Conservation (phyloP, 352 stramenopile species). For the Phytophthora aleatoria region DNA sequence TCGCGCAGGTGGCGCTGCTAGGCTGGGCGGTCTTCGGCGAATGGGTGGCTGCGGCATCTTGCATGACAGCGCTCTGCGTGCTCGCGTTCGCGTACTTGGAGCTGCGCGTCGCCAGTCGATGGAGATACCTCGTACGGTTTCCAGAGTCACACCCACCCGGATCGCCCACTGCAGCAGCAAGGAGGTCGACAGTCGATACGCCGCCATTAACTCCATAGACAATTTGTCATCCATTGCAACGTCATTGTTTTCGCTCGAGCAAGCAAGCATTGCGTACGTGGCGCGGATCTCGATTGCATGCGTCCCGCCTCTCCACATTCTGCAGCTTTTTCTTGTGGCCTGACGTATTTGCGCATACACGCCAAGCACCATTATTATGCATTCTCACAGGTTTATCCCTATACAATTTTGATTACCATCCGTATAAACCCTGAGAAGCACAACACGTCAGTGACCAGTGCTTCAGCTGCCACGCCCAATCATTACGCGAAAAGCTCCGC, state of each 20-base stretch:
- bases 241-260: slow-evolving; percentile 2
- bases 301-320: slow-evolving; percentile 7
- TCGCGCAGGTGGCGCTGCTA: slow-evolving; percentile 60
- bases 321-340: slow-evolving; percentile 41
- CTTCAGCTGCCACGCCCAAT: slow-evolving; percentile 12
- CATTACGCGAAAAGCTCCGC: slow-evolving; percentile 29
- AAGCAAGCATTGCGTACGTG: slow-evolving; percentile 8
- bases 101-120: slow-evolving; percentile 64
- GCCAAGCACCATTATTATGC: slow-evolving; percentile 6
- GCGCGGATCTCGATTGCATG: background rate
- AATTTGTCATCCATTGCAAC: background rate
- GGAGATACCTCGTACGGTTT: slow-evolving; percentile 75
- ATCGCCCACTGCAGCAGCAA: slow-evolving; percentile 13
- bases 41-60: slow-evolving; percentile 47
- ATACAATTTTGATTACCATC: background rate
- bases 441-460: slow-evolving; percentile 6
- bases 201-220: slow-evolving; percentile 25
- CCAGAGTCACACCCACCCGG: slow-evolving; percentile 34
- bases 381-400: slow-evolving; percentile 7
- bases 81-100: slow-evolving; percentile 62
- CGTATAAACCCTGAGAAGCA: slow-evolving; percentile 1
- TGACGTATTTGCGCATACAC: slow-evolving; percentile 34
- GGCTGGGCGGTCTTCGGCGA: slow-evolving; percentile 66
- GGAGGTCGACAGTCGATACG: slow-evolving; percentile 13
- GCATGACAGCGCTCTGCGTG: slow-evolving; percentile 55